A percentile compares a stretch with the other conserved stretches of the same genome.
phyloP scores from a whole-genome alignment of 805 yeast genomes.

The Lachancea meyersii region DNA sequence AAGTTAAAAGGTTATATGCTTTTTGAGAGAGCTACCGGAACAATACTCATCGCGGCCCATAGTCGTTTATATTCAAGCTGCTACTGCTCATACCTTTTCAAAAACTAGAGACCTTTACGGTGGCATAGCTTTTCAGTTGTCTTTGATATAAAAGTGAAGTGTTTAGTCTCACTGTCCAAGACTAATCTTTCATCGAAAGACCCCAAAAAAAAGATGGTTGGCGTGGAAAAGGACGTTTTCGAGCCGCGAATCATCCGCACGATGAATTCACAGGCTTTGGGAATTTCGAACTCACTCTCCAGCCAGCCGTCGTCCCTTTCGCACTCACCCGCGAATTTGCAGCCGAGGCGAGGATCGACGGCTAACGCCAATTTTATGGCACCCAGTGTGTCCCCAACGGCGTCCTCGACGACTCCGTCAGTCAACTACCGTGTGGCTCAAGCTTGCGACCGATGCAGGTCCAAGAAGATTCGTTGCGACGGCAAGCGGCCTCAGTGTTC shows the following conservation, averaged over 20 bases:
- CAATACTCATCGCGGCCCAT: too few relatives aligned
- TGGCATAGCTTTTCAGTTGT: too few relatives aligned
- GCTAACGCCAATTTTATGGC: background rate
- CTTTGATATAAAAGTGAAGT: too few relatives aligned
- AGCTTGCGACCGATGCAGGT: conserved; percentile 83
- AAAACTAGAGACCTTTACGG: too few relatives aligned
- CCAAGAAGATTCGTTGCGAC: conserved; percentile 40
- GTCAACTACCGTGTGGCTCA: conserved; percentile 67
- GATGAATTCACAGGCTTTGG: conserved; percentile 19
- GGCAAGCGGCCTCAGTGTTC: conserved; percentile 72
- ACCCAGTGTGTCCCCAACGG: conserved; percentile 3
- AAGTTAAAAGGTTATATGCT: too few relatives aligned
- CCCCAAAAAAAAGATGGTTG: background rate
- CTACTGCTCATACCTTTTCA: too few relatives aligned
- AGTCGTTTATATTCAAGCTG: too few relatives aligned
- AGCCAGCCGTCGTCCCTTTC: conserved; percentile 11
- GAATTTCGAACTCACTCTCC: conserved; percentile 14
- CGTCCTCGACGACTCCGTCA: conserved; percentile 8
- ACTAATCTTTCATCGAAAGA: background rate
- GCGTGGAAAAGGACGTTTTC: conserved; percentile 4
- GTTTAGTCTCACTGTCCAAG: too few relatives aligned
- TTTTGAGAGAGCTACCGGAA: too few relatives aligned
- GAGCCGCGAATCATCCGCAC: conserved; percentile 18
- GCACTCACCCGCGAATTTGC: conserved; percentile 8
- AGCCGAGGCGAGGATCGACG: conserved; percentile 1